phyloP scores from a whole-genome alignment of 805 yeast species.

The Lachancea sp. region DNA sequence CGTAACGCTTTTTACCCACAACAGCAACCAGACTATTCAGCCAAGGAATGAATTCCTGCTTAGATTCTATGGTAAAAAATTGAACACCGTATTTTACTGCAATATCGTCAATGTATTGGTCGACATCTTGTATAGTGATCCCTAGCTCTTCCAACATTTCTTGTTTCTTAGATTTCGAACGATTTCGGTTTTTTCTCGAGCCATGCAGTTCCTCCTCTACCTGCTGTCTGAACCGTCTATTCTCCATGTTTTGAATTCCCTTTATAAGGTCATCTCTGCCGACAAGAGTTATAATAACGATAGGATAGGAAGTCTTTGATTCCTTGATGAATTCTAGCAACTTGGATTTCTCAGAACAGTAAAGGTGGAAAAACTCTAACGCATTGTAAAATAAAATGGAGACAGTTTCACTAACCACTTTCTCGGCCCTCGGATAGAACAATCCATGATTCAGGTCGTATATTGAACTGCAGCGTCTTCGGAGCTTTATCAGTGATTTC shows the following conservation, averaged over 20 bases:
- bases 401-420: conserved; percentile 39
- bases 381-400: conserved; percentile 43
- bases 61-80: conserved; percentile 23
- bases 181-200: conserved; percentile 4
- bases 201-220: conserved; percentile 30
- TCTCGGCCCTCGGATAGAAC: conserved; percentile 47
- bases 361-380: conserved; percentile 36
- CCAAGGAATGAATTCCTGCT: conserved; percentile 47
- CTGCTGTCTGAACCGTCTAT: conserved; percentile 38
- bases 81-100: conserved; percentile 8
- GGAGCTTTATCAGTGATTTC: conserved; percentile 47
- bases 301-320: conserved; percentile 21
- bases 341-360: conserved; percentile 26
- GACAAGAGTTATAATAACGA: conserved; percentile 41
- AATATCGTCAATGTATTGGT: conserved; percentile 5
- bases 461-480: conserved; percentile 41
- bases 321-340: conserved; percentile 21
- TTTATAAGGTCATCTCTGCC: conserved; percentile 44
- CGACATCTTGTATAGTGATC: conserved; percentile 8
- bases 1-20: conserved; percentile 46
- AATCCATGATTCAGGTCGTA: conserved; percentile 45
- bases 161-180: conserved; percentile 6
- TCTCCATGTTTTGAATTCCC: conserved; percentile 40
- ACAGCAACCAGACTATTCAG: conserved; percentile 52
- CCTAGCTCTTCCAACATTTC: conserved; percentile 11